A percentile compares a stretch with the other conserved stretches of the same genome.
phyloP scores from a whole-genome alignment of 1,284 basidiomycete species.

The Hypsizygus ulmarius region DNA sequence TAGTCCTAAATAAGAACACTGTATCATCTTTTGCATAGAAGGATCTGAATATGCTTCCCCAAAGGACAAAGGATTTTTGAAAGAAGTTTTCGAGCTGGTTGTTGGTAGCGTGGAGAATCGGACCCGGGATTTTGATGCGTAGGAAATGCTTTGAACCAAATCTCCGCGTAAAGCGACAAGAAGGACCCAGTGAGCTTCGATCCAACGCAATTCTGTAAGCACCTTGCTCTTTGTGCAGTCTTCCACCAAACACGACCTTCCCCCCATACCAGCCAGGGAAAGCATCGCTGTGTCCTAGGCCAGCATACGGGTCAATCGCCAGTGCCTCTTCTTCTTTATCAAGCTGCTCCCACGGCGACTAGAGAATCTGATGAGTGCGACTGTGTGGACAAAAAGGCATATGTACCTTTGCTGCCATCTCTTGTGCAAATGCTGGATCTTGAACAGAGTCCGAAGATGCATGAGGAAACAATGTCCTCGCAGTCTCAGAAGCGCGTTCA shows the following conservation, averaged over 20 bases:
- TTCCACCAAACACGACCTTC: slow-evolving; percentile 36
- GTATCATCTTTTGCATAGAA: slow-evolving; percentile 40
- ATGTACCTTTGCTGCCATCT: slow-evolving; percentile 33
- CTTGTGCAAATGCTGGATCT: slow-evolving; percentile 30
- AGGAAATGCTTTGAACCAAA: slow-evolving; percentile 40
- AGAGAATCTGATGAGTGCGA: neutral
- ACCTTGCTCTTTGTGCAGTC: slow-evolving; percentile 18
- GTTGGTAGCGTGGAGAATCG: slow-evolving; percentile 17
- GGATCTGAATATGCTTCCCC: slow-evolving; percentile 34
- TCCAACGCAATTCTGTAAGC: slow-evolving; percentile 32
- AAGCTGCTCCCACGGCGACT: slow-evolving; percentile 42
- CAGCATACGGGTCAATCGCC: slow-evolving; percentile 24
- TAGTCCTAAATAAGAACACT: slow-evolving; percentile 36
- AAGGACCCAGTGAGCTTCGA: slow-evolving; percentile 34
- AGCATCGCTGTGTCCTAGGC: slow-evolving; percentile 31
- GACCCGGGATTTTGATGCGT: slow-evolving; percentile 30
- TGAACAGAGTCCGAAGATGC: neutral
- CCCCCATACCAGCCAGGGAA: slow-evolving; percentile 41
- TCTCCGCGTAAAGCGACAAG: slow-evolving; percentile 38
- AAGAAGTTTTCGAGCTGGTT: slow-evolving; percentile 30
- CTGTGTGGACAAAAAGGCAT: neutral
- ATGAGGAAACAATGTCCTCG: slow-evolving; percentile 9
- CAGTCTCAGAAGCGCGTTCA: slow-evolving; percentile 14
- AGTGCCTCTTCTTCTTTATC: slow-evolving; percentile 35
- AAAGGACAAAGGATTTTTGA: slow-evolving; percentile 34